Percentiles rank a stretch among this genome's conserved stretches.
phyloP scores from a whole-genome alignment of 2,329 filamentous ascomycete genomes.

The Ophiocordyceps robertsii region DNA sequence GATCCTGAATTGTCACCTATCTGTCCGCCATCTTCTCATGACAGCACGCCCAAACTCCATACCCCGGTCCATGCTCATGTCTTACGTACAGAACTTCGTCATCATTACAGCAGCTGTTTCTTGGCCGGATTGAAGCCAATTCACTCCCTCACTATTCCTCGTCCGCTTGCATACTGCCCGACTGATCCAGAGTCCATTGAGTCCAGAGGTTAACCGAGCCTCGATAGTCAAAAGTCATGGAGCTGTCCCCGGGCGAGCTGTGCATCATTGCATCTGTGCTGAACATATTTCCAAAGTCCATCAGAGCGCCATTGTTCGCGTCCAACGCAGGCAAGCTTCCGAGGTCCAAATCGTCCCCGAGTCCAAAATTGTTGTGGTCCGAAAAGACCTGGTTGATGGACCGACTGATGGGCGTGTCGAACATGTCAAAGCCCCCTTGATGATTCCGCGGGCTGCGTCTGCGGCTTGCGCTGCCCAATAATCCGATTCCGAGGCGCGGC shows the following conservation, averaged over 20 bases:
- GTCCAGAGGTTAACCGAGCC: slow-evolving; percentile 14
- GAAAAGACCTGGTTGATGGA: slow-evolving; percentile 52
- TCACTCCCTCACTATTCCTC: background rate
- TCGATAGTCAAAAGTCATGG: slow-evolving; percentile 16
- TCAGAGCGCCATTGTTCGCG: slow-evolving; percentile 11
- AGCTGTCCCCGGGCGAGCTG: slow-evolving; percentile 26
- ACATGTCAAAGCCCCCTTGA: slow-evolving; percentile 23
- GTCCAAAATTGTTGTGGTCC: slow-evolving; percentile 33
- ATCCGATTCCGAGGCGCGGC: slow-evolving; percentile 15
- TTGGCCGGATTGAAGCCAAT: background rate
- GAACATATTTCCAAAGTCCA: slow-evolving; percentile 36
- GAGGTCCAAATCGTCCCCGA: slow-evolving; percentile 29
- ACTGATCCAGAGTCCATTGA: slow-evolving; percentile 14
- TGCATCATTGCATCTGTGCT: slow-evolving; percentile 32
- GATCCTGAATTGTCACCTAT: too few species aligned
- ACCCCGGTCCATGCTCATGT: background rate
- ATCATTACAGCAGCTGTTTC: background rate
- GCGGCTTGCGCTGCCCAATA: slow-evolving; percentile 17
- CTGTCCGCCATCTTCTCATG: too few species aligned
- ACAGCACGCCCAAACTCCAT: too few species aligned
- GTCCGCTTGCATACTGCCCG: background rate
- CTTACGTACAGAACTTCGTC: background rate
- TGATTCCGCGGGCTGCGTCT: slow-evolving; percentile 30
- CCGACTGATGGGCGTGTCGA: slow-evolving; percentile 46
- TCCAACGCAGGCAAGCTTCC: slow-evolving; percentile 24